Conservation (phyloP, 176 grass and related monocot genomes). For the barley (Hordeum vulgare) region DNA sequence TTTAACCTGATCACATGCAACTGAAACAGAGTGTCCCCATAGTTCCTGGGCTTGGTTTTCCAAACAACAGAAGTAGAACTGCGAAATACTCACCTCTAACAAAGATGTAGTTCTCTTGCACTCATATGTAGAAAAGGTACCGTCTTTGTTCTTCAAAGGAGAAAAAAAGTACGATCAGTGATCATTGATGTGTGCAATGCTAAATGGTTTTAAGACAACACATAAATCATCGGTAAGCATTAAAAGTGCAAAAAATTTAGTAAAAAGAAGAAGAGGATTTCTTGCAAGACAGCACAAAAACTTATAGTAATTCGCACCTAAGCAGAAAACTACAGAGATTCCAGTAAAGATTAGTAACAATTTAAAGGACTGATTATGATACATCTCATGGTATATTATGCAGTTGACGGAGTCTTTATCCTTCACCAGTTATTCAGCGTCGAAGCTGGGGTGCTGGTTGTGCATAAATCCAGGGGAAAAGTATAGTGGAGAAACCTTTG, state of each 20-base stretch:
- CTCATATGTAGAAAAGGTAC: constrained; percentile 41
- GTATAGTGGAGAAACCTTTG: too few relatives aligned
- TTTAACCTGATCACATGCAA: not conserved
- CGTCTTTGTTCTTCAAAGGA: constrained; percentile 41
- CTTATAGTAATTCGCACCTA: not conserved
- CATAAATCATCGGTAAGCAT: too few relatives aligned
- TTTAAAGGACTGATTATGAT: too few relatives aligned
- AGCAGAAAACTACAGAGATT: not conserved
- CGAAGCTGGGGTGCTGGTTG: too few relatives aligned
- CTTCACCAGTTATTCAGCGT: too few relatives aligned
- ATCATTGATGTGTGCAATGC: not conserved
- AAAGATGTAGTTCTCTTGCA: constrained; percentile 31
- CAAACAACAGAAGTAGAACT: not conserved
- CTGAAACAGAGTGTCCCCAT: not conserved
- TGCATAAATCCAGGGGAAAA: too few relatives aligned
- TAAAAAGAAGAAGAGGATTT: not conserved
- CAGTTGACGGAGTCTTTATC: too few relatives aligned
- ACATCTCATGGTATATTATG: too few relatives aligned
- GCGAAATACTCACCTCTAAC: constrained; percentile 32
- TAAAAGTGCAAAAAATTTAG: not conserved
- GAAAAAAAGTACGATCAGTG: not conserved
- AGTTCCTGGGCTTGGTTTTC: not conserved
- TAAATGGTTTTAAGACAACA: too few relatives aligned
- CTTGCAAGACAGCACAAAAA: not conserved
- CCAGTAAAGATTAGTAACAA: too few relatives aligned